Conservation (phyloP, 78 protist genomes). For the Monosiga brevicollis region DNA sequence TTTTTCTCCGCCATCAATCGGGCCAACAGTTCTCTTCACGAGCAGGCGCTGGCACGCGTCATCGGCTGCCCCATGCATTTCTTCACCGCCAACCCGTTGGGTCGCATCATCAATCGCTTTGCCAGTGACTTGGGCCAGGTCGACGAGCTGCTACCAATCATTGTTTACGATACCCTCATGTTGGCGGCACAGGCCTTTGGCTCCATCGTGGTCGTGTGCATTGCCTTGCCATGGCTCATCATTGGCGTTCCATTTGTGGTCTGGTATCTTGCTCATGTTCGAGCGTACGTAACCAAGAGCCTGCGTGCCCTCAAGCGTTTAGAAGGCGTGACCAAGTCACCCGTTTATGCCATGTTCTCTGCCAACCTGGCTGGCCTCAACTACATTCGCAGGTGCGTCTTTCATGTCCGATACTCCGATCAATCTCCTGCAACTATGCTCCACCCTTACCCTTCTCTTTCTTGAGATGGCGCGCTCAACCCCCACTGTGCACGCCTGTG, state of each 20-base stretch:
- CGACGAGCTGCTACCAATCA: neutral
- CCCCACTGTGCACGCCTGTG: too few species aligned
- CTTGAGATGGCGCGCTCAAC: too few species aligned
- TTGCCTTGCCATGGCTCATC: neutral
- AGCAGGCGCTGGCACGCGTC: neutral
- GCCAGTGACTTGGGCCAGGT: neutral
- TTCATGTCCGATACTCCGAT: too few species aligned
- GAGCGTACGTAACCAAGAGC: constrained; percentile 7
- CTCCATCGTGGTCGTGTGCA: neutral
- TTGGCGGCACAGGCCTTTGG: neutral
- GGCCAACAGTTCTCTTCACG: neutral
- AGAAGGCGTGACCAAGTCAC: constrained; percentile 27
- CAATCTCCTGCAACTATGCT: too few species aligned
- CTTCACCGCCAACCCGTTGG: constrained; percentile 54
- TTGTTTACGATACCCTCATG: neutral
- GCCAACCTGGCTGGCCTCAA: constrained; percentile 52
- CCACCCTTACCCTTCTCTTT: too few species aligned
- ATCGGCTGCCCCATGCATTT: constrained; percentile 21
- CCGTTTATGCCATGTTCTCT: constrained; percentile 36
- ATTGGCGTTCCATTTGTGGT: neutral
- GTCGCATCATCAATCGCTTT: constrained; percentile 49
- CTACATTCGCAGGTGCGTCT: constrained; percentile 59
- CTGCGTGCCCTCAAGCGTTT: constrained; percentile 48
- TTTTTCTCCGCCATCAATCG: neutral
- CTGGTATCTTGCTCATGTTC: constrained; percentile 12